Conservation (phyloP, 2,329 filamentous ascomycete genomes). For the Westerdykella aurantiaca region DNA sequence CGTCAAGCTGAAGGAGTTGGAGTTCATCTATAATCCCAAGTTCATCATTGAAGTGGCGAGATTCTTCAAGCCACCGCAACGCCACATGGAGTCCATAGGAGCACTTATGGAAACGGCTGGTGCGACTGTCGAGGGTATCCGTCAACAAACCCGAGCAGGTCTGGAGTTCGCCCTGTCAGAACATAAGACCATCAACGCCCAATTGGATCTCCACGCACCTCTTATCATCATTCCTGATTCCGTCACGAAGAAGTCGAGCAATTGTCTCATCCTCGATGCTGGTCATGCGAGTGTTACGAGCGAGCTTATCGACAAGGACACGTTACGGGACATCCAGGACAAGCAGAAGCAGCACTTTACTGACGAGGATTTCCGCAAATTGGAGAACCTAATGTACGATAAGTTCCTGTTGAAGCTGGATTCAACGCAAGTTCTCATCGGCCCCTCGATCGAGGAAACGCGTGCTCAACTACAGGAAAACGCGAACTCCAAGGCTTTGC, state of each 20-base stretch:
- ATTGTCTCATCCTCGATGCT: constrained; percentile 90
- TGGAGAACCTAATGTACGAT: constrained; percentile 96
- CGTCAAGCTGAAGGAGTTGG: constrained; percentile 88
- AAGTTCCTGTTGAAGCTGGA: constrained; percentile 89
- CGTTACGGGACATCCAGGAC: constrained; percentile 79
- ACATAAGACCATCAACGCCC: constrained; percentile 95
- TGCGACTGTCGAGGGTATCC: constrained; percentile 87
- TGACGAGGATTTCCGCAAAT: constrained; percentile 77
- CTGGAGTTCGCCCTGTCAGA: constrained; percentile 95
- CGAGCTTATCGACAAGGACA: constrained; percentile 87
- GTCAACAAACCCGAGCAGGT: constrained; percentile 91
- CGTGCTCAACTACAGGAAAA: constrained; percentile 70
- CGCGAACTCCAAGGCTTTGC: constrained; percentile 65
- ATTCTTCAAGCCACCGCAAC: constrained; percentile 93
- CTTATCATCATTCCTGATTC: constrained; percentile 95
- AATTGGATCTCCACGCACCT: constrained; percentile 90
- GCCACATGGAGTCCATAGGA: constrained; percentile 97
- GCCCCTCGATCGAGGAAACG: constrained; percentile 84
- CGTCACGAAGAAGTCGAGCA: constrained; percentile 71
- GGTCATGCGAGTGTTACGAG: constrained; percentile 94
- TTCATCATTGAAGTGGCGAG: constrained; percentile 86
- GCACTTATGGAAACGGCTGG: constrained; percentile 94
- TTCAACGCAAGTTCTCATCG: constrained; percentile 92
- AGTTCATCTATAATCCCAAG: constrained; percentile 95
- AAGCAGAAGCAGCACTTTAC: constrained; percentile 86